Base-by-base conservation (phyloP, 306 rosid genomes). In the Hylodesmum podocarpum region DNA sequence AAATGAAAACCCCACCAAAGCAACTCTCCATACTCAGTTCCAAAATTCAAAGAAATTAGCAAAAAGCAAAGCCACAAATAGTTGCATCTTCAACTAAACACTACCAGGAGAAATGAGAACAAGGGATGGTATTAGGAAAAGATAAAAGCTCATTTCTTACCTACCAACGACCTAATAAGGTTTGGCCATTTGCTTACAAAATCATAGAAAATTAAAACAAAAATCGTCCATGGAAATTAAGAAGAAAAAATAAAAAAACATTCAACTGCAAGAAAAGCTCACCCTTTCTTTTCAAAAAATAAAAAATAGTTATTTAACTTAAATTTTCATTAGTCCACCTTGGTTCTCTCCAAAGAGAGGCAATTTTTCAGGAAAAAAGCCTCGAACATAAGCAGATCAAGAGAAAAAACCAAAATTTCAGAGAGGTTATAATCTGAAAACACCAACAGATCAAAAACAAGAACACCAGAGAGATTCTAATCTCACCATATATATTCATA, bases 81-180 rank as follows among this genome's bases (percentile, higher is more conserved):
- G 57, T 40, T 49, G 34, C 54, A 75, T 75, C 77, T 80, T 82
- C 78, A 75, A 73, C 79, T 70, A 73, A 69, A 73, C 29, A 63
- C 73, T 46, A 75, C 69, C 83, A 63, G 70, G 73, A 57, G 55
- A 28, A 65, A 46, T 40, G 40, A 54, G 10, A 44, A 28, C 41
- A 53, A 66, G 54, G 13, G 53, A 75, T 62, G 61, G 41, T 58
- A 16, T 21, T 64, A n/a, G 33, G 62, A 57, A 72, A 40, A 80
- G 65, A 74, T 33, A 47, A 79, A 82, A 79, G 19, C 78, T 62
- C 77, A 37, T 71, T 63, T 62, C 85, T 91, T 67, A 86, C 90
- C 97, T 80, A 91, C 78, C 93, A 80, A 73, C 79, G 24, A 89
- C 90, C 95, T 88, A 91, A 78, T 81, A 66, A 25, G 37, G 36